Evolutionary conservation across 2,329 filamentous ascomycete species (phyloP).

Genomic region (Rhynchosporium secalis): DNA sequence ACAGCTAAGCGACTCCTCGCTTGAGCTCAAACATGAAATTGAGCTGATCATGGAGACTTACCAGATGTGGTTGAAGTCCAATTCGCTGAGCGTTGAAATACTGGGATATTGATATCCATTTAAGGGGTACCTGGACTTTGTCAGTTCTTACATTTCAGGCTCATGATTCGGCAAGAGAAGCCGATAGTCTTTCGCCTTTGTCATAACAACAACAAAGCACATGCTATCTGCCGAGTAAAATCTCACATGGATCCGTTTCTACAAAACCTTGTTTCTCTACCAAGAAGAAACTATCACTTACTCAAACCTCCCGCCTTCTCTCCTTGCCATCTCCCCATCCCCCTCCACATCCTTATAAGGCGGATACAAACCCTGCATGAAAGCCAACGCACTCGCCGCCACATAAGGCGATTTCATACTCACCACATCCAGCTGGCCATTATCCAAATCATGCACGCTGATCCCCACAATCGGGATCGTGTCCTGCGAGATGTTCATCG

Average conservation of each 20-base stretch:
- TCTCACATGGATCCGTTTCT: neutral
- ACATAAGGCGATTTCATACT: slow-evolving; percentile 50
- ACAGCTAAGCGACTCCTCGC: neutral
- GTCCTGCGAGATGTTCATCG: slow-evolving; percentile 35
- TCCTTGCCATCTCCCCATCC: slow-evolving; percentile 48
- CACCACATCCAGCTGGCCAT: slow-evolving; percentile 47
- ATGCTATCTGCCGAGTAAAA: neutral
- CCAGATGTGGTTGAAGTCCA: slow-evolving; percentile 50
- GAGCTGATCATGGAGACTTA: slow-evolving; percentile 36
- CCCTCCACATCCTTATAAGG: slow-evolving; percentile 45
- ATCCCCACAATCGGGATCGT: slow-evolving; percentile 47
- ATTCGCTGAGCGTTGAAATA: slow-evolving; percentile 53
- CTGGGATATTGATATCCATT: slow-evolving; percentile 79
- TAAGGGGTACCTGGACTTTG: slow-evolving; percentile 55
- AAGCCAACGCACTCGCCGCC: slow-evolving; percentile 69
- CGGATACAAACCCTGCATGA: slow-evolving; percentile 84
- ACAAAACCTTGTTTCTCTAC: neutral
- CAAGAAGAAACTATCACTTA: slow-evolving; percentile 7
- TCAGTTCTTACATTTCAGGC: neutral
- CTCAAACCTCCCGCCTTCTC: slow-evolving; percentile 59
- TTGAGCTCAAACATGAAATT: neutral
- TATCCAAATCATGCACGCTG: slow-evolving; percentile 48
- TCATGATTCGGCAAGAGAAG: neutral
- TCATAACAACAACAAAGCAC: neutral
- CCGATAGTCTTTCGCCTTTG: neutral